These are phyloP conservation scores for Rhytidiadelphus loreus DNA, from an alignment of 225 moss, liverwort and hornwort species.

Conservation along the genomic window DNA sequence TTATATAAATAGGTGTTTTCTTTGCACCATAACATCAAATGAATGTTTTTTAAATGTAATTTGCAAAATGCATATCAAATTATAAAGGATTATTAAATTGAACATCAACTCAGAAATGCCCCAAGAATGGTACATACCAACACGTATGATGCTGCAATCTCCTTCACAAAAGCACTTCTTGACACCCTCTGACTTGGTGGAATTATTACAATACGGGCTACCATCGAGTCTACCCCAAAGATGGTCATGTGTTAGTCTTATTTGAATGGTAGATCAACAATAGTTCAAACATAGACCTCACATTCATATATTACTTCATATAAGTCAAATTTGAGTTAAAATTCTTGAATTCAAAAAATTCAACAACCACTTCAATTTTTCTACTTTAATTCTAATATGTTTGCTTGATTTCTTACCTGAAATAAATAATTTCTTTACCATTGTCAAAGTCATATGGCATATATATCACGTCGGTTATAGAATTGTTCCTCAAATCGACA, in stretches of 20 bases:
- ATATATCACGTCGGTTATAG: background rate
- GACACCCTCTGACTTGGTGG: background rate
- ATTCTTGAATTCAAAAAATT: background rate
- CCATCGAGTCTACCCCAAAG: background rate
- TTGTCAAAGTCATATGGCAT: too few relatives aligned
- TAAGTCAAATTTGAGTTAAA: too few relatives aligned
- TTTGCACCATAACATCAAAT: too few relatives aligned
- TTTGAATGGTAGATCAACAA: background rate
- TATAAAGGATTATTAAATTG: background rate
- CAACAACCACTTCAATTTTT: background rate
- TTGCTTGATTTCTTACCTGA: background rate
- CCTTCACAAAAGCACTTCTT: background rate
- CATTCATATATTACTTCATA: background rate
- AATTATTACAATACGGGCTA: background rate
- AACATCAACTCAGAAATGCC: background rate
- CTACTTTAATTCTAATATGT: background rate
- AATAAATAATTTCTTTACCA: background rate
- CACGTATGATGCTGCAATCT: background rate
- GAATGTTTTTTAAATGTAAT: background rate
- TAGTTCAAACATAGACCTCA: too few relatives aligned
- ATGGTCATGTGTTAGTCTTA: background rate
- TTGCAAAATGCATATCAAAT: background rate
- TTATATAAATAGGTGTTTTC: accelerated
- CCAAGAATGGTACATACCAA: background rate
- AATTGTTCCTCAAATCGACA: background rate